Percentiles rank a stretch among this genome's conserved stretches.
Conservation (phyloP, 345 rosid species). For the Brassica juncea region DNA sequence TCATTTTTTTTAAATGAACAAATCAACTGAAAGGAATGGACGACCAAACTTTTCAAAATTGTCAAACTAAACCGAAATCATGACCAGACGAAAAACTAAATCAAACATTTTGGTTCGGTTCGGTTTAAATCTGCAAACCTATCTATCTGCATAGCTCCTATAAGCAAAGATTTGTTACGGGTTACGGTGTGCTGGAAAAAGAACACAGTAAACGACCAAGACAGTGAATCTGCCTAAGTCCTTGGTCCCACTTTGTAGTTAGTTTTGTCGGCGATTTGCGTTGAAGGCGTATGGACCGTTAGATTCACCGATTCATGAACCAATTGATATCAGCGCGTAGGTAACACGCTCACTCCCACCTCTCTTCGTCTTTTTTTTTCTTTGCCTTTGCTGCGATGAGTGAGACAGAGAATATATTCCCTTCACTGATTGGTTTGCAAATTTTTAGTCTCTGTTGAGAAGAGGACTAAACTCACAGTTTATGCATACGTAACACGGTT, state of each 20-base stretch:
- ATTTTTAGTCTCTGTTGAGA: not conserved
- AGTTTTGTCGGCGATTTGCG: constrained; percentile 44
- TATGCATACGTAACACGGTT: not conserved
- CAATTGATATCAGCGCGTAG: constrained; percentile 43
- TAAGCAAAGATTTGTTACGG: not conserved
- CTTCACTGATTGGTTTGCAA: constrained; percentile 29
- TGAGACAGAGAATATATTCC: constrained; percentile 52
- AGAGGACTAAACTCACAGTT: not conserved
- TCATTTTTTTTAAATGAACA: too few relatives aligned
- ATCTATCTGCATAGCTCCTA: not conserved
- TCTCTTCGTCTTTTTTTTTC: not conserved
- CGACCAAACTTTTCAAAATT: not conserved
- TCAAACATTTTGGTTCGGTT: not conserved
- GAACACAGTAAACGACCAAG: not conserved
- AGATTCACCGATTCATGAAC: not conserved
- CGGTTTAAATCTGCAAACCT: not conserved
- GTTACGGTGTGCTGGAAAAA: not conserved
- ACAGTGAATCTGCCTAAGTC: constrained; percentile 5
- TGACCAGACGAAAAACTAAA: not conserved
- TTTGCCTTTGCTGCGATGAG: constrained; percentile 22
- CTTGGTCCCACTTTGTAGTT: not conserved
- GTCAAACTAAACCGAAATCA: not conserved
- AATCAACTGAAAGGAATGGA: not conserved
- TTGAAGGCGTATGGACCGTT: constrained; percentile 7
- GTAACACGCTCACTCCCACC: constrained; percentile 44